These are phyloP conservation scores for Cytauxzoon felis DNA, from an alignment of 169 alveolate species.

Conservation along the genomic window DNA sequence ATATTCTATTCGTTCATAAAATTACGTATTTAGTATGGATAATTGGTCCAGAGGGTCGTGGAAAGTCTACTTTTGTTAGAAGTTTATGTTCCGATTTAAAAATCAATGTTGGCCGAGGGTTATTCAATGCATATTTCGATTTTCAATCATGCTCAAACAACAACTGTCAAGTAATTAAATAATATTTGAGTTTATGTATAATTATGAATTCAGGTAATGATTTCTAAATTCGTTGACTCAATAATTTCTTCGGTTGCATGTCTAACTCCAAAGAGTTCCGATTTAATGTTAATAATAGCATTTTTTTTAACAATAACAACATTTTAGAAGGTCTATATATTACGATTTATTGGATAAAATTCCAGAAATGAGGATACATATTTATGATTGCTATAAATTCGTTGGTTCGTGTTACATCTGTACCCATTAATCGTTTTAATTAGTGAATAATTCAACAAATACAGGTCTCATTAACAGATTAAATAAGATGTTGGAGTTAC, in stretches of 20 bases:
- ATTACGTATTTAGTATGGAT: constrained; percentile 33
- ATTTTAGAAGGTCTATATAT: too few relatives aligned
- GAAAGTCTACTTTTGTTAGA: constrained; percentile 42
- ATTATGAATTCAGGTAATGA: constrained; percentile 5
- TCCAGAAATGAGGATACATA: too few relatives aligned
- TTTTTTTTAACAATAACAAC: too few relatives aligned
- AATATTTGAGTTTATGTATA: background rate
- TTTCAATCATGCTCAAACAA: constrained; percentile 10
- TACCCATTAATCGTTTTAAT: too few relatives aligned
- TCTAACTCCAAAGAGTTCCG: too few relatives aligned
- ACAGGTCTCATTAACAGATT: too few relatives aligned
- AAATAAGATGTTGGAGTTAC: too few relatives aligned
- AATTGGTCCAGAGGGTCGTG: constrained; percentile 63
- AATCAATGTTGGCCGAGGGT: background rate
- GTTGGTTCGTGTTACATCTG: too few relatives aligned
- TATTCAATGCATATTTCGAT: constrained; percentile 22
- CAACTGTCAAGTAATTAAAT: constrained; percentile 45
- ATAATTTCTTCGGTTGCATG: background rate
- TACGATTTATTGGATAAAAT: too few relatives aligned
- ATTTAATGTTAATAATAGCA: too few relatives aligned
- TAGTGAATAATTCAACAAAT: too few relatives aligned
- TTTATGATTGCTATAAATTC: too few relatives aligned
- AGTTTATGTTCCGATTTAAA: background rate
- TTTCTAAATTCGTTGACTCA: constrained; percentile 3
- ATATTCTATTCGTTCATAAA: background rate